Conservation (phyloP, 768 basidiomycete species). For the Panus rudis region DNA sequence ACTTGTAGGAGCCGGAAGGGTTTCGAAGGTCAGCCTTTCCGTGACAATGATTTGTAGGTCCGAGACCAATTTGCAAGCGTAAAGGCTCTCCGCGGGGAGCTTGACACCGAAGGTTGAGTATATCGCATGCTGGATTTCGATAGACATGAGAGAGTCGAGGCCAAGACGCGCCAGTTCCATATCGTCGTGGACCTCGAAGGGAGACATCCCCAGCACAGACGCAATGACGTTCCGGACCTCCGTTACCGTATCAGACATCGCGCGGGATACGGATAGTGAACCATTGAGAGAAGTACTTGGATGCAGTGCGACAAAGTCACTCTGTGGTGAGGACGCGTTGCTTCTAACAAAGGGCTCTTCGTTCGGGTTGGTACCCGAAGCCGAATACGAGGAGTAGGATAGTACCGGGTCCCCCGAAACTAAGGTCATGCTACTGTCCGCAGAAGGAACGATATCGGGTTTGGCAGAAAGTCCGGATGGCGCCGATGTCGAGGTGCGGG, state of each 20-base stretch:
- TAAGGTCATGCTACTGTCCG: background rate
- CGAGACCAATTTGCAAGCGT: slow-evolving; percentile 31
- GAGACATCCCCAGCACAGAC: slow-evolving; percentile 33
- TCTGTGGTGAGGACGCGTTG: no score
- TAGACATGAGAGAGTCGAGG: slow-evolving; percentile 57
- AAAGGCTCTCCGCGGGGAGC: slow-evolving; percentile 40
- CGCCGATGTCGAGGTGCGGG: background rate
- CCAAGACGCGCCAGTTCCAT: slow-evolving; percentile 44
- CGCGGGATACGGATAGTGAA: slow-evolving; percentile 20
- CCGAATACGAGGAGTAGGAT: slow-evolving; percentile 61
- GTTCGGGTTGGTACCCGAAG: no score
- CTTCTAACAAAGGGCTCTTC: no score
- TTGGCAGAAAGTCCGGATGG: background rate
- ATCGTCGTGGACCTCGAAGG: slow-evolving; percentile 35
- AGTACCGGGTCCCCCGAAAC: slow-evolving; percentile 25
- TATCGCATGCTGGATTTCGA: slow-evolving; percentile 50
- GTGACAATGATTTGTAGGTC: slow-evolving; percentile 23
- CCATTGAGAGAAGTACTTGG: slow-evolving; percentile 33
- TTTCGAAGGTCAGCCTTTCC: background rate
- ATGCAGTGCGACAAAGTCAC: slow-evolving; percentile 42
- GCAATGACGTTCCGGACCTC: slow-evolving; percentile 33
- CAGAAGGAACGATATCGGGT: background rate
- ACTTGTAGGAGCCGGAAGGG: background rate
- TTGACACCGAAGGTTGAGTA: slow-evolving; percentile 33
- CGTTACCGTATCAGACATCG: slow-evolving; percentile 3